These are phyloP conservation scores for Neobulgaria alba DNA, from an alignment of 2,329 filamentous ascomycete genomes.

Conservation along the genomic window DNA sequence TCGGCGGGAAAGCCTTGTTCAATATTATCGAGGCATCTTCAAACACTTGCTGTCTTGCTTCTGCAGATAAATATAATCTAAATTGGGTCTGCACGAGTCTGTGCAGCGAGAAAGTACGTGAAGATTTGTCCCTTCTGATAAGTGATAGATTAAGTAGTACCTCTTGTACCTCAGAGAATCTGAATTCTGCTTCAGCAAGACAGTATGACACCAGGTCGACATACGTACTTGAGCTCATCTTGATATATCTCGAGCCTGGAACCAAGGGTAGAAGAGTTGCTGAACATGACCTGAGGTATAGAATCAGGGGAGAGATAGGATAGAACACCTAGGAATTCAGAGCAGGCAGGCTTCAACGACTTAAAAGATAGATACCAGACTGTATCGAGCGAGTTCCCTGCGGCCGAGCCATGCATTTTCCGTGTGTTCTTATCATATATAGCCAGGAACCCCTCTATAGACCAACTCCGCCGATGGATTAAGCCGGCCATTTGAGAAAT, in stretches of 20 bases:
- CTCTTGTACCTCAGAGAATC: neutral
- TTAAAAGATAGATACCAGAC: neutral
- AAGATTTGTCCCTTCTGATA: neutral
- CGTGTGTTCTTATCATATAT: neutral
- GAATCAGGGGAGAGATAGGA: neutral
- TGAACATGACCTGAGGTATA: neutral
- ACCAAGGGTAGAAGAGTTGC: neutral
- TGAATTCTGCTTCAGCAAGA: neutral
- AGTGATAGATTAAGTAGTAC: neutral
- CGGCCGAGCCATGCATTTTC: no score
- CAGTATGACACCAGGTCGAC: neutral
- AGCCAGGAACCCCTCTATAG: neutral
- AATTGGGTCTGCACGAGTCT: neutral
- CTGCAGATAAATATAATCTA: neutral
- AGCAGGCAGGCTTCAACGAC: neutral
- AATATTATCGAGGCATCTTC: neutral
- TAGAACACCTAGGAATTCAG: neutral
- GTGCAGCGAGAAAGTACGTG: neutral
- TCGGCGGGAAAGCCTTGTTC: neutral
- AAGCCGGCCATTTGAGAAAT: constrained; percentile 1
- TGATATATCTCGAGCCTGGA: neutral
- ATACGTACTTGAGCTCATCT: neutral
- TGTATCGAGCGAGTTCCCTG: neutral
- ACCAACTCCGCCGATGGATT: constrained; percentile 1
- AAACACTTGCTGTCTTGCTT: neutral